These are phyloP conservation scores for Suhomyces pyralidae DNA, from an alignment of 805 yeast species.

Conservation along the genomic window DNA sequence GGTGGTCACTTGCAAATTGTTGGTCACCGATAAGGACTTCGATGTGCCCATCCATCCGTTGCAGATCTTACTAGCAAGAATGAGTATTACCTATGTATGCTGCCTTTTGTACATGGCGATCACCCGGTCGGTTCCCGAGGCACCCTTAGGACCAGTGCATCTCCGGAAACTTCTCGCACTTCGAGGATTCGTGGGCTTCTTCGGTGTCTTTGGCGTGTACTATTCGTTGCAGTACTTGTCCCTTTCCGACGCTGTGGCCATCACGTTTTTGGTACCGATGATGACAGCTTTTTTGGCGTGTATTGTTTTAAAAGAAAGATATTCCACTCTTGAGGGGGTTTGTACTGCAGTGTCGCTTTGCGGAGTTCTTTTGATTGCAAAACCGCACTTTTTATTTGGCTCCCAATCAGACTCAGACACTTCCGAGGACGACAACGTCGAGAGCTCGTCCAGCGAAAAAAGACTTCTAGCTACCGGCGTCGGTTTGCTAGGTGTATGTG, in stretches of 20 bases:
- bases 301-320: conserved; percentile 60
- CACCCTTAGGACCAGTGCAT: conserved; percentile 67
- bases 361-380: conserved; percentile 80
- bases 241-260: conserved; percentile 77
- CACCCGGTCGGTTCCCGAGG: conserved; percentile 50
- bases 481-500: conserved; percentile 65
- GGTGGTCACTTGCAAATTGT: conserved; percentile 72
- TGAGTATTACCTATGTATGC: conserved; percentile 64
- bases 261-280: conserved; percentile 75
- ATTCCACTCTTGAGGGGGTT: conserved; percentile 61
- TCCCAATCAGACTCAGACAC: conserved; percentile 25
- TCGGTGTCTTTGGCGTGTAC: conserved; percentile 79
- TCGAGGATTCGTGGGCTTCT: conserved; percentile 67
- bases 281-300: conserved; percentile 74
- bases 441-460: conserved; percentile 50
- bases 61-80: conserved; percentile 74
- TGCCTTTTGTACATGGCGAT: conserved; percentile 55
- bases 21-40: conserved; percentile 62
- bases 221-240: conserved; percentile 70
- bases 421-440: conserved; percentile 39
- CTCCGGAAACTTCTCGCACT: conserved; percentile 51
- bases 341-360: conserved; percentile 66
- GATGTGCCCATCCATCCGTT: conserved; percentile 66
- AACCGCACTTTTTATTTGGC: conserved; percentile 73
- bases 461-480: conserved; percentile 61